These are phyloP conservation scores for Saccharum hybrid DNA, from an alignment of 202 grass and related monocot species.

Conservation along the genomic window DNA sequence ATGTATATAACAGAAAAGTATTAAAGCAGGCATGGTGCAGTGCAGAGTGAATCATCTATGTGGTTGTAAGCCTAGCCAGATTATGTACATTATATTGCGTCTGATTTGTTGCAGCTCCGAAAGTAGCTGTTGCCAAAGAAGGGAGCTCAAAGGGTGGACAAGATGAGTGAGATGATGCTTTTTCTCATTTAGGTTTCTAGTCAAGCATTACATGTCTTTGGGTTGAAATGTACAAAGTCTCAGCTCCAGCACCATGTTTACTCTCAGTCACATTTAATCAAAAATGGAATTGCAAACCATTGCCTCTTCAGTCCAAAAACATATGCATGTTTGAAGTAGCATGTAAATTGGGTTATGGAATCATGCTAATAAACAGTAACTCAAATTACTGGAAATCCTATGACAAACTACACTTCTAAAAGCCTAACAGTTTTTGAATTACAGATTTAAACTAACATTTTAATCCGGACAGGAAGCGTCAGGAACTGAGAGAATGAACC, in stretches of 20 bases:
- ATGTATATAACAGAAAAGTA: conserved; percentile 14
- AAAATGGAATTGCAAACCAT: neutral
- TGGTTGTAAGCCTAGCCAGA: neutral
- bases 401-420: conserved; percentile 27
- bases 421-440: neutral
- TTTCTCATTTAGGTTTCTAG: conserved; percentile 5
- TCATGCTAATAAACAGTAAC: conserved; percentile 14
- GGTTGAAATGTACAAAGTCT: neutral
- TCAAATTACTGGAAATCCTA: conserved; percentile 20
- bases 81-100: conserved; percentile 21
- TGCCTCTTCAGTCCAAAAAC: neutral
- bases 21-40: conserved; percentile 10
- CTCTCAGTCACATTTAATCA: conserved; percentile 10
- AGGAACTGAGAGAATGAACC: conserved; percentile 26
- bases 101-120: neutral
- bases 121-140: conserved; percentile 18
- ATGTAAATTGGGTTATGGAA: conserved; percentile 15
- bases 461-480: neutral
- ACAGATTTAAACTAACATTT: conserved; percentile 13
- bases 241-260: conserved; percentile 14
- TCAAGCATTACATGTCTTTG: conserved; percentile 14
- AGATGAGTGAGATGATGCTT: neutral
- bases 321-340: neutral
- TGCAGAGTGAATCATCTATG: neutral
- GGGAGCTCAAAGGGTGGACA: neutral